Base-by-base conservation (phyloP, 345 rosid genomes). In the Hibiscus syriacus region DNA sequence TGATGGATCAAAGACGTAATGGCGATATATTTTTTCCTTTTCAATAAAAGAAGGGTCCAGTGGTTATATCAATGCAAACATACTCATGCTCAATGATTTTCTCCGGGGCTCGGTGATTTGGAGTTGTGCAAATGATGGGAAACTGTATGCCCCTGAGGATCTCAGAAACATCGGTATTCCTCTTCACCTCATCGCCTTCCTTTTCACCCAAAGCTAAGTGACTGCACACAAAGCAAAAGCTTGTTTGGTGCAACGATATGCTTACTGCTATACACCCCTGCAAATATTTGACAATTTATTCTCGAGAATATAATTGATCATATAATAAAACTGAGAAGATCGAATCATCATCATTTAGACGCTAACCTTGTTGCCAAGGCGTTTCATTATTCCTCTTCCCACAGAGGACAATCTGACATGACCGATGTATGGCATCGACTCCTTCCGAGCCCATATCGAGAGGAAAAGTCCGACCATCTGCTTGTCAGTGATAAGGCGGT, bases 151-250 rank as follows among this genome's bases (percentile, higher is more conserved):
- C 82, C 73, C 84, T 94, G 9, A 89, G 76, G 50, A 94, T 92
- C 77, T 94, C 98, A 43, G 84, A 72, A 25, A 89, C 97, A 48
- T 94, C 99, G 0, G 98, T 81, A 52, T 94, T 94, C 67, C 99
- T 82, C 79, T 75, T n/a, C 23, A 92, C 76, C 81, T 89, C 99
- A 55, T 94, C 97, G 2, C 99, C n/a, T 61, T 92, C 99, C 72
- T 87, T 94, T 82, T 94, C 97, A n/a, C 99, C 97, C 0, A 98
- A 92, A 71, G 98, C 99, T 67, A 94, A 80, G 81, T 89, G 99
- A 54, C 96, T 82, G 78, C 98, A 92, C 41, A 92, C 90, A 70
- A 91, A 89, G 86, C 98, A 94, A 76, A 94, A 84, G 82, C 90
- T 94, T 2, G 98, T 94, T 71, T 82, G 78, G 79, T 94, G 87